phyloP scores from a whole-genome alignment of 2,329 filamentous ascomycete genomes.

The Clonostachys rhizophaga region DNA sequence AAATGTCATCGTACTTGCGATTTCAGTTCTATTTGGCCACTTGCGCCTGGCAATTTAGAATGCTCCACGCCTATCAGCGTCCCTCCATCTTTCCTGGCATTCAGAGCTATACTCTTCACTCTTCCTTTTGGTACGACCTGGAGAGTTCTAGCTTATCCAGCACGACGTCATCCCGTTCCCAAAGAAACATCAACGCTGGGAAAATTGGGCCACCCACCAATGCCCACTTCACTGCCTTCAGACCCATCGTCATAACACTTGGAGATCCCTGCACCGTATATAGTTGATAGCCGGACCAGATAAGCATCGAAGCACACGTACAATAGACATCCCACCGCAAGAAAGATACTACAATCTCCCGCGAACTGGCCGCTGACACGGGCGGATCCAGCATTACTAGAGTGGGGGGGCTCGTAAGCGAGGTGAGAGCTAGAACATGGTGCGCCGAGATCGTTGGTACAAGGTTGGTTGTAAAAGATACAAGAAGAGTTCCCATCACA shows the following conservation, averaged over 20 bases:
- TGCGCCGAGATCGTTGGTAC: slow-evolving; percentile 2
- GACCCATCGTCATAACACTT: neutral
- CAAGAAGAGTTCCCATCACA: slow-evolving; percentile 1
- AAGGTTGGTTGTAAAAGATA: neutral
- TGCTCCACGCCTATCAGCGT: no score
- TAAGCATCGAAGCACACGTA: slow-evolving; percentile 1
- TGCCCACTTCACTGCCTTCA: neutral
- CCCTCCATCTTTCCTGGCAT: no score
- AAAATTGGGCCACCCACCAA: slow-evolving; percentile 2
- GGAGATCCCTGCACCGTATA: neutral
- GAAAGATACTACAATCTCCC: slow-evolving; percentile 3
- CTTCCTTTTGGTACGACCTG: neutral
- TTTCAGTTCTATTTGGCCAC: no score
- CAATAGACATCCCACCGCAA: slow-evolving; percentile 6
- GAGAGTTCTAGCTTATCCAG: neutral
- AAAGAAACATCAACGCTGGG: slow-evolving; percentile 2
- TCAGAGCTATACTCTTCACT: no score
- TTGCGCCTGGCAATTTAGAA: no score
- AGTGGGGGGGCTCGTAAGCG: neutral
- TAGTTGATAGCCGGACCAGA: slow-evolving; percentile 3
- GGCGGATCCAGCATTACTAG: slow-evolving; percentile 1
- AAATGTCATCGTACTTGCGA: no score
- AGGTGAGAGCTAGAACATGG: neutral
- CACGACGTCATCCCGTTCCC: slow-evolving; percentile 3
- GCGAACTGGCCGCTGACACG: neutral